Conservation (phyloP, 176 grass and related monocot species). For the Avena sativa region DNA sequence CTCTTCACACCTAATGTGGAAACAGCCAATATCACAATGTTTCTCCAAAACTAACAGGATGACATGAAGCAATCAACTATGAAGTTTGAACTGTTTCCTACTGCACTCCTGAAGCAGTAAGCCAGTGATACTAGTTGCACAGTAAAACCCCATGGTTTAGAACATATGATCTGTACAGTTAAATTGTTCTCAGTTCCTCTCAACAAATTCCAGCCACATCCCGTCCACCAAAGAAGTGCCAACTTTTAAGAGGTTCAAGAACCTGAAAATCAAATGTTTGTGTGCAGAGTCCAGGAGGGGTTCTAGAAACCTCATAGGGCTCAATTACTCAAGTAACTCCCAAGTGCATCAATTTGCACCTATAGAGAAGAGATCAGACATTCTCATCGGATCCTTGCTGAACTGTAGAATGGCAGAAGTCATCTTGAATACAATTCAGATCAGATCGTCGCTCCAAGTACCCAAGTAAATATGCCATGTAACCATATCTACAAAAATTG, state of each 20-base stretch:
- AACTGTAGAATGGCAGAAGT: conserved; percentile 4
- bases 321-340: conserved; percentile 7
- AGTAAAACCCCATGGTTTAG: conserved; percentile 9
- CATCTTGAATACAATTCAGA: conserved; percentile 29
- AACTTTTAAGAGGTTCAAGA: conserved; percentile 26
- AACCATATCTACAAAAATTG: conserved; percentile 18
- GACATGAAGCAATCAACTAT: conserved; percentile 18
- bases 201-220: not conserved
- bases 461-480: not conserved
- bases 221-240: conserved; percentile 26
- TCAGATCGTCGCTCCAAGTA: not conserved
- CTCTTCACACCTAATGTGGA: not conserved
- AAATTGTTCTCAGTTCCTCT: not conserved
- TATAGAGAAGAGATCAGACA: not conserved
- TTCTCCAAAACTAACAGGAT: conserved; percentile 35
- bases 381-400: conserved; percentile 1
- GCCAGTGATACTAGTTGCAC: conserved; percentile 2
- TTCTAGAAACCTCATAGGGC: not conserved
- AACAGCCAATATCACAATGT: not conserved
- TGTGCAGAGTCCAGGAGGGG: conserved; percentile 17
- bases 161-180: not conserved
- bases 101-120: conserved; percentile 8
- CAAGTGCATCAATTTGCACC: not conserved
- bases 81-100: conserved; percentile 29
- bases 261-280: conserved; percentile 8